Base-by-base conservation (phyloP, 202 grass and related monocot genomes). In the Zizania palustris region DNA sequence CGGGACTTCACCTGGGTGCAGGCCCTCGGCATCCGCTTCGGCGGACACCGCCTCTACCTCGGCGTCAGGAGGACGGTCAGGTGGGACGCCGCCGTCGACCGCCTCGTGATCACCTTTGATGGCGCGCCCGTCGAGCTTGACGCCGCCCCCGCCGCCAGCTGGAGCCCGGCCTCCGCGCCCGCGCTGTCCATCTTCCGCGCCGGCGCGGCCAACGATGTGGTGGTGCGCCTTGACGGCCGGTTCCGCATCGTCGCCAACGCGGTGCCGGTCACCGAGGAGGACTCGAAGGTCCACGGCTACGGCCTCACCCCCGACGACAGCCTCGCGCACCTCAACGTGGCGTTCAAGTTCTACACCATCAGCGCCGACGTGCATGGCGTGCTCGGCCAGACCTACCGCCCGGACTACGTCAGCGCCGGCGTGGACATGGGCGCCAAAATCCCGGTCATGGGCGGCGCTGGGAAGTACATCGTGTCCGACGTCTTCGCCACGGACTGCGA, bases 1-100 rank as follows among this genome's bases (percentile, higher is more conserved):
- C 60, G 89, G 2, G 92, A 92, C 82, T 92, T 92, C 86, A 96
- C 92, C 0, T 96, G 89, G 89, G 84, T 96, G 45, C 89, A 96
- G 77, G 92, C 89, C 3, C 72, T 96, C 43, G 85, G 76, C 50
- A 79, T 96, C 69, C 87, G 82, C 78, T 96, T 90, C 65, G 84
- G 87, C 33, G 75, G 56, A 2, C 92, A 92, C 78, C 84, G 84
- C 65, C 82, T 96, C 19, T 84, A 79, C 78, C 35, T 96, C 18
- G 65, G 89, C 45, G 84, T 86, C 3, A 63, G 22, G 67, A 60
- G 83, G 63, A 91, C 90, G 1, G 86, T 54, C 21, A 18, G 38
- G 49, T 96, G 86, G 92, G 75, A 92, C 67, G 67, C 50, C 11
- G 69, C 80, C 48, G 87, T 85, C 51, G 93, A 97, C 68, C 84